These are phyloP conservation scores for Posidonia oceanica DNA, from an alignment of 116 monocot genomes.

Conservation along the genomic window DNA sequence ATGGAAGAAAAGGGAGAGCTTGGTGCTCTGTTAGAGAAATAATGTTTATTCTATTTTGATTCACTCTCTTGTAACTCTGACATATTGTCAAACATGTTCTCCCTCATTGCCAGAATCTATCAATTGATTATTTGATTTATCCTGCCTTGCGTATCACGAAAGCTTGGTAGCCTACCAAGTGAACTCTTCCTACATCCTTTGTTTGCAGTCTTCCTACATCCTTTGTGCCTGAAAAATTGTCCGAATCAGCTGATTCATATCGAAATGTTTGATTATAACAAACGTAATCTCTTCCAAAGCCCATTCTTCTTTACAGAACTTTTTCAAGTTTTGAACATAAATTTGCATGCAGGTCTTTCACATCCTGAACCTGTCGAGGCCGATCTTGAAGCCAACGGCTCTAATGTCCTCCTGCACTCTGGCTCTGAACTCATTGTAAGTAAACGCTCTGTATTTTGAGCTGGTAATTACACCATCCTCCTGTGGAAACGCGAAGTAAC, in stretches of 20 bases:
- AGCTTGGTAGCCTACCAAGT: too few species aligned
- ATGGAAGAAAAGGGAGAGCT: constrained; percentile 88
- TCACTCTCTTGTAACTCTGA: neutral
- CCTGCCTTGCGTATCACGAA: neutral
- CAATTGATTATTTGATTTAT: neutral
- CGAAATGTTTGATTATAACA: too few species aligned
- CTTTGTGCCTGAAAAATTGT: too few species aligned
- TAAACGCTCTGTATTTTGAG: constrained; percentile 35
- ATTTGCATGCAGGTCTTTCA: too few species aligned
- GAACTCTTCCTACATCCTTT: too few species aligned
- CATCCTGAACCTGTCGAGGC: constrained; percentile 29
- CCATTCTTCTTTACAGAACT: too few species aligned
- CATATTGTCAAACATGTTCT: neutral
- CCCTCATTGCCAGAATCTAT: neutral
- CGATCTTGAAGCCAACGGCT: constrained; percentile 35
- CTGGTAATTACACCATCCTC: constrained; percentile 26
- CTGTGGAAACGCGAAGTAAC: constrained; percentile 46
- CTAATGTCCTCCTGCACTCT: constrained; percentile 39
- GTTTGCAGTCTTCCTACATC: too few species aligned
- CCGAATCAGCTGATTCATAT: too few species aligned
- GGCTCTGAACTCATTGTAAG: constrained; percentile 32
- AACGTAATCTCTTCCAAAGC: too few species aligned
- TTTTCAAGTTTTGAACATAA: too few species aligned
- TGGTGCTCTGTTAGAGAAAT: constrained; percentile 35
- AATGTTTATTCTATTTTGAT: constrained; percentile 2